These are phyloP conservation scores for Talaromyces albobiverticillius DNA, from an alignment of 2,329 filamentous ascomycete species.

Conservation along the genomic window DNA sequence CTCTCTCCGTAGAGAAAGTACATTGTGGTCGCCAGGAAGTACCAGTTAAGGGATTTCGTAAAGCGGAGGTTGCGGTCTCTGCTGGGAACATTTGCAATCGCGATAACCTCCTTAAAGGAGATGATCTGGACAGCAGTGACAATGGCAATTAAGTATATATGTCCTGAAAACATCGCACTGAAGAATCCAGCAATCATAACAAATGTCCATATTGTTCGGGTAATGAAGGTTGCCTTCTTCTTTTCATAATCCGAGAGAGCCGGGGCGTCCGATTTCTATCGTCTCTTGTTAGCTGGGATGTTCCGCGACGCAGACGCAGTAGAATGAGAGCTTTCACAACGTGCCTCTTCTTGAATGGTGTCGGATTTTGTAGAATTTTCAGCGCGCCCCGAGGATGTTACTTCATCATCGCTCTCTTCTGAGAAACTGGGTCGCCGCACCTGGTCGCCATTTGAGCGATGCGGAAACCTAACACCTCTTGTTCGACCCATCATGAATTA, in stretches of 20 bases:
- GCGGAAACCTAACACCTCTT: constrained; percentile 15
- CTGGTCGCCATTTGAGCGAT: constrained; percentile 17
- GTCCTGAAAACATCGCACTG: constrained; percentile 85
- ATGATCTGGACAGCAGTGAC: constrained; percentile 93
- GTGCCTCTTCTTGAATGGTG: constrained; percentile 35
- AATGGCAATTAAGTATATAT: constrained; percentile 94
- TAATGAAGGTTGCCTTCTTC: constrained; percentile 98
- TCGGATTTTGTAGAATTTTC: constrained; percentile 22
- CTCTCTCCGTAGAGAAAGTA: constrained; percentile 99
- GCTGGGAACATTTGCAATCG: constrained; percentile 92
- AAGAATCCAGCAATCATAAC: constrained; percentile 97
- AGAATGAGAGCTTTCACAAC: constrained; percentile 1
- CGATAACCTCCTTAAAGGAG: constrained; percentile 98
- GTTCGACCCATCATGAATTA: constrained; percentile 15
- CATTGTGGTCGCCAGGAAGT: constrained; percentile 98
- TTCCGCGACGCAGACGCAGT: background rate
- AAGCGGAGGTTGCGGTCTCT: constrained; percentile 86
- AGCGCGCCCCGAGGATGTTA: background rate
- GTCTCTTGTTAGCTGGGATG: constrained; percentile 1
- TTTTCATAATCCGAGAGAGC: constrained; percentile 80
- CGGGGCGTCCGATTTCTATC: constrained; percentile 36
- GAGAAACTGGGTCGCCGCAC: constrained; percentile 12
- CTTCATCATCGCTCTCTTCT: constrained; percentile 12
- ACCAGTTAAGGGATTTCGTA: constrained; percentile 97
- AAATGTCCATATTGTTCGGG: constrained; percentile 94